Conservation (phyloP, 768 basidiomycete species). For the Phaeotremella fagi region DNA sequence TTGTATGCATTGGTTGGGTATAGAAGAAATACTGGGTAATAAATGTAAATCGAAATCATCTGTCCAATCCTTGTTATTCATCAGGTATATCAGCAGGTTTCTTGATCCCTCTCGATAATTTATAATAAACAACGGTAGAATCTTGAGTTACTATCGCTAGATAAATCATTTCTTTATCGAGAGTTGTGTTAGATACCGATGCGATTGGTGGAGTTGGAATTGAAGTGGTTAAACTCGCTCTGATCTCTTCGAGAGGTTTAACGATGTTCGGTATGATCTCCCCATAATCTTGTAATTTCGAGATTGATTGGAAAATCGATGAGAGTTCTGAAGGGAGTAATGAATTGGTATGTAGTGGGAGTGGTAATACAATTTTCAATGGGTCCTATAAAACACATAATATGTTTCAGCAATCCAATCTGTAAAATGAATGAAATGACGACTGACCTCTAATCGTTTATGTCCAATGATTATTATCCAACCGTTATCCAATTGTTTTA, state of each 20-base stretch:
- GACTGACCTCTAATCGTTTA: constrained; percentile 31
- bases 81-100: constrained; percentile 48
- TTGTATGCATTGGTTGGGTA: background rate
- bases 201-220: too few species aligned
- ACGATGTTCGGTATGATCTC: constrained; percentile 14
- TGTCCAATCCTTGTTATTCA: constrained; percentile 14
- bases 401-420: background rate
- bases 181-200: background rate
- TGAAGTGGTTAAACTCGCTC: too few species aligned
- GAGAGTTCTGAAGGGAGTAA: constrained; percentile 37
- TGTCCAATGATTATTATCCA: constrained; percentile 44
- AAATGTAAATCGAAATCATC: background rate
- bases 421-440: background rate
- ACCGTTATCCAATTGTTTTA: constrained; percentile 20
- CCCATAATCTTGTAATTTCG: constrained; percentile 20
- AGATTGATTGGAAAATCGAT: constrained; percentile 20
- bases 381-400: constrained; percentile 28
- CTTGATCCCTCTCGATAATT: constrained; percentile 45
- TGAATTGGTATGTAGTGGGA: constrained; percentile 42
- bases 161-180: constrained; percentile 43
- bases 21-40: too few species aligned
- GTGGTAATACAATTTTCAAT: constrained; percentile 36
- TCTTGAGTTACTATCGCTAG: constrained; percentile 42
- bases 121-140: constrained; percentile 46
- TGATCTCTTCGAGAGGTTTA: constrained; percentile 9